These are phyloP conservation scores for Eucalyptus cloeziana DNA, from an alignment of 345 rosid genomes.

Conservation along the genomic window DNA sequence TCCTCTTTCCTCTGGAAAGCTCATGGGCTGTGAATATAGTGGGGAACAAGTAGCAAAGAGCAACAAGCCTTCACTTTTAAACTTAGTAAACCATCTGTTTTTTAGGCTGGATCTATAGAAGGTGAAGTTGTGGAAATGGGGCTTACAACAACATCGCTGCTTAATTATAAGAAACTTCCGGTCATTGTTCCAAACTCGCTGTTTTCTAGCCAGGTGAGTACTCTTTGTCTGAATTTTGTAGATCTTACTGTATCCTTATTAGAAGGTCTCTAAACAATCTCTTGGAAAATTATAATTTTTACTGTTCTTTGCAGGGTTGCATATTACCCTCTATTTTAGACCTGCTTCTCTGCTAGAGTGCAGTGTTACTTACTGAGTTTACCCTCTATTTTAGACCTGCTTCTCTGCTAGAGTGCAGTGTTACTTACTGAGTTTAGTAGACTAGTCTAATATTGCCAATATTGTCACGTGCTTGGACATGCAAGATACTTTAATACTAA, in stretches of 20 bases:
- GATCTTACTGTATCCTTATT: background rate
- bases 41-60: background rate
- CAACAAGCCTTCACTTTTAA: background rate
- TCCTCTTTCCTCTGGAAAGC: background rate
- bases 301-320: background rate
- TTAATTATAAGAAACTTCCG: conserved; percentile 71
- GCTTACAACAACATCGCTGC: conserved; percentile 61
- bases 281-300: background rate
- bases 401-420: background rate
- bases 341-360: background rate
- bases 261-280: background rate
- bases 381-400: background rate
- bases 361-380: background rate
- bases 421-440: background rate
- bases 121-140: conserved; percentile 95
- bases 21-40: background rate
- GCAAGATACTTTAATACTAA: background rate
- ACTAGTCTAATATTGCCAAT: background rate
- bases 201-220: conserved; percentile 81
- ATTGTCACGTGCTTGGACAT: background rate
- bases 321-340: background rate
- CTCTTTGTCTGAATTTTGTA: background rate
- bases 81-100: background rate
- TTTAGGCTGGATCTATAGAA: conserved; percentile 83
- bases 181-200: conserved; percentile 84